Evolutionary conservation across 73 alveolate species (phyloP).

Genomic region (Blepharisma japonicum): DNA sequence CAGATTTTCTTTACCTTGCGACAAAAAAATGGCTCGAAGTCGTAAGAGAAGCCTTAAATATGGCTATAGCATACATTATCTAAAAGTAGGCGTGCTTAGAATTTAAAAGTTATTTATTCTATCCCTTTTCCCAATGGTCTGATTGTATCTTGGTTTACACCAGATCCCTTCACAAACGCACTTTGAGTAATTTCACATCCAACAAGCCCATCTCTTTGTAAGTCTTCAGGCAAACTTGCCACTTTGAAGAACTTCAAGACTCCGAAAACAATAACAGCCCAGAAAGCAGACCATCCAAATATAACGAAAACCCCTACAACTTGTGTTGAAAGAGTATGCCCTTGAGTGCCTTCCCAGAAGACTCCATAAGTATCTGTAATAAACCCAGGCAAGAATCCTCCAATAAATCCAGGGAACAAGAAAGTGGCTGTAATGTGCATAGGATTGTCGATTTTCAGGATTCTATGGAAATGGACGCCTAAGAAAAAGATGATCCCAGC

Average conservation of each 20-base stretch:
- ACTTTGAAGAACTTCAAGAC: background rate
- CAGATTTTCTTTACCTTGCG: no score
- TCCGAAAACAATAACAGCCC: background rate
- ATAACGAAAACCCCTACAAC: slow-evolving; percentile 13
- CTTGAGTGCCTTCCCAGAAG: slow-evolving; percentile 19
- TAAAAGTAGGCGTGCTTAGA: no score
- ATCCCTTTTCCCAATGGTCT: no score
- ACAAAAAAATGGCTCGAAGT: no score
- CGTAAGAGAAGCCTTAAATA: no score
- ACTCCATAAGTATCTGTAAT: background rate
- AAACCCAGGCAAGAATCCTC: slow-evolving; percentile 24
- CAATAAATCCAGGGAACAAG: slow-evolving; percentile 10
- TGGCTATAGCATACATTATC: no score
- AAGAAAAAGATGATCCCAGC: slow-evolving; percentile 9
- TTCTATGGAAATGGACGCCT: background rate
- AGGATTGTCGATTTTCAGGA: background rate
- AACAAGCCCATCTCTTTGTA: background rate
- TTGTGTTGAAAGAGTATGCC: slow-evolving; percentile 15
- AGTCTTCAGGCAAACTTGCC: background rate
- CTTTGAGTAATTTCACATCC: background rate
- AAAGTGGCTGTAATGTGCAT: slow-evolving; percentile 14
- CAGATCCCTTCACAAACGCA: background rate
- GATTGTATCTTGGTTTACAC: no score
- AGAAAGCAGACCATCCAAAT: background rate
- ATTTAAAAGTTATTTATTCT: no score